Percentiles rank a stretch among this genome's conserved stretches.
Evolutionary conservation across 2,329 filamentous ascomycete species (phyloP).

Genomic region (Westerdykella ornata): DNA sequence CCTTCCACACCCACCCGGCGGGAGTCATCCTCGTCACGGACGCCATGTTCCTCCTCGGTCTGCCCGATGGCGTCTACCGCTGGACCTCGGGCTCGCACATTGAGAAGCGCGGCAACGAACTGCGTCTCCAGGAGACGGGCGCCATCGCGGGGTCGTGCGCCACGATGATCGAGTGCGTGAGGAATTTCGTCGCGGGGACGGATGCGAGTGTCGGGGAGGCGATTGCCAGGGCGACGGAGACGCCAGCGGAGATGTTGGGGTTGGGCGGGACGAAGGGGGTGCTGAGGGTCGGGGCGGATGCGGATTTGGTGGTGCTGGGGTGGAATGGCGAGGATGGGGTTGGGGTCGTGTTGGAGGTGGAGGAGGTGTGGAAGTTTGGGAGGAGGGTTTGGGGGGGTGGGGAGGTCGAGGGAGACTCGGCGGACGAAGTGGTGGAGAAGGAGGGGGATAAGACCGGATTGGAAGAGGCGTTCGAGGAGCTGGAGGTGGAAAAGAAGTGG

Average conservation of each 20-base stretch:
- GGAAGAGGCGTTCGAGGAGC: too few relatives aligned
- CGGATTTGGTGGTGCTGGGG: conserved; percentile 59
- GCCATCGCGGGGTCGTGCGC: conserved; percentile 53
- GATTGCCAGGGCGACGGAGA: conserved; percentile 65
- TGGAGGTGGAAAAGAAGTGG: too few relatives aligned
- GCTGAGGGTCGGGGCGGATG: conserved; percentile 42
- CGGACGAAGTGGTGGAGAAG: too few relatives aligned
- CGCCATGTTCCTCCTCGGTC: conserved; percentile 79
- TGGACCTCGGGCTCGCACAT: conserved; percentile 71
- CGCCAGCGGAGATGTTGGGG: conserved; percentile 70
- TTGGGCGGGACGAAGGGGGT: conserved; percentile 60
- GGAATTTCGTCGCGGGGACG: conserved; percentile 72
- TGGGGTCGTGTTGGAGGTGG: conserved; percentile 54
- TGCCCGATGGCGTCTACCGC: conserved; percentile 75
- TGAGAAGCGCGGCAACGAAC: conserved; percentile 62
- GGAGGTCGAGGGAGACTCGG: background rate
- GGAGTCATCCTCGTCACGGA: conserved; percentile 88
- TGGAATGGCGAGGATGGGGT: conserved; percentile 43
- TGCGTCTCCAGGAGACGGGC: conserved; percentile 70
- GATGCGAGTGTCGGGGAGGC: conserved; percentile 62
- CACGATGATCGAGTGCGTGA: conserved; percentile 72
- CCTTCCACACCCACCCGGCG: conserved; percentile 75
- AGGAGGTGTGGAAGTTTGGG: conserved; percentile 77
- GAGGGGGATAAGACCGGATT: too few relatives aligned
- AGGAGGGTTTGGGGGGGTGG: conserved; percentile 24